Evolutionary conservation across 768 basidiomycete genomes (phyloP), one percentile per base, ranked within the genome.

Genomic region (Scleroderma bovista): DNA sequence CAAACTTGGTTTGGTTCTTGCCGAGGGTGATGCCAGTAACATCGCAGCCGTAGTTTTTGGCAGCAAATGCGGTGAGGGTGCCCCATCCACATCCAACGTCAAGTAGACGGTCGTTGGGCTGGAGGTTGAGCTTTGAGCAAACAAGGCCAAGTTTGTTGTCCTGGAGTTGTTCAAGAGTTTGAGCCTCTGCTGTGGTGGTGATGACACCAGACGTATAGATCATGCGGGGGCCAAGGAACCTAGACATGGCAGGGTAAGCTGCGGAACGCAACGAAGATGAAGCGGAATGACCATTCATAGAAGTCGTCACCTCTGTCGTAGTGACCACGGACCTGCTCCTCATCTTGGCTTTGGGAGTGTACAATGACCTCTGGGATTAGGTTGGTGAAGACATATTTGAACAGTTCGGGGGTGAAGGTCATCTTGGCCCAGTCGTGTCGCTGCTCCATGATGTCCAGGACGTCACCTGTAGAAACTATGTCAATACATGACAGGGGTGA

Each of bases 221-320:
- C 95, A 96, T 96, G 53, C 91, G 87, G 6, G 89, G 88, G 10
- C 93, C 93, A 38, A 96, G 78, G 80, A 95, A 95, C 88, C 86
- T 87, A 54, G 1, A 22, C 13, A 11, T 7, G 48, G 5, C 44
- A 49, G 13, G 51, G 33, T 16, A 34, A 45, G 17, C 16, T 15
- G n/a, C 29, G 1, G n/a, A 6, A 32, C 2, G 7, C 2, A 1
- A n/a, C 37, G 23, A 20, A 45, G 42, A 51, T 47, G 17, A 24
- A 48, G 41, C 20, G 34, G 8, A 6, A 60, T 65, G 51, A 83
- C 93, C 94, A 96, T 59, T 75, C 78, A 66, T 97, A 96, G 67
- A 97, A 98, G 74, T 98, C 93, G 58, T 99, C 86, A 48, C 95
- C 95, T 61, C 88, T 84, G 73, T 99, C 96, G 58, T 99, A 99